Base-by-base conservation (phyloP, 192 early-diverging fungal species). In the Borealophlyctis nickersoniae region DNA sequence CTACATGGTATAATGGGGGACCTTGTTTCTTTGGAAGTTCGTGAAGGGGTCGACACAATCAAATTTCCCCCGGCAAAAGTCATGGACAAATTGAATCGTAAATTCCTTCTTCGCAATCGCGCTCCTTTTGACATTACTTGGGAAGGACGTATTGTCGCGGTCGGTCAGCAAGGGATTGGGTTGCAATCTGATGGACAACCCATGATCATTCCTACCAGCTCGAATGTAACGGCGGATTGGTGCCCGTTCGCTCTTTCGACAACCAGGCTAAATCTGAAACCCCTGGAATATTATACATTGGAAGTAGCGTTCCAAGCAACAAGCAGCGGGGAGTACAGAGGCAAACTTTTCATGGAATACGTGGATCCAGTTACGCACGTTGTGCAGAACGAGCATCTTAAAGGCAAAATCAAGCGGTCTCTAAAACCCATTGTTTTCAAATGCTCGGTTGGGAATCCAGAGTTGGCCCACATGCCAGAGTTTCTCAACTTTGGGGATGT, bases 271-370 rank as follows among this genome's bases (percentile, higher is more conserved):
- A 78, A 34, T 33, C 64, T 84, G 23, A 81, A 81, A 48, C 82
- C 82, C 5, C 80, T 58, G 58, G 82, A 84, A 48, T 71, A 63
- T 26, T 68, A 62, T 24, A 69, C 67, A 1, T n/a, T 84, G 4
- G 79, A 84, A 23, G 49, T 84, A 23, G 59, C 49, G 1, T 82
- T 81, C 59, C 77, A 78, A 62, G 67, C 79, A 2, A 76, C 67
- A 29, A 70, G 66, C 33, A 65, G 66, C 32, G 82, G 82, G 34
- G 69, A 66, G 16, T 81, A 73, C 56, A 51, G 55, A 14, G 61
- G 62, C 1, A 67, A 71, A 55, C 61, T 84, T 2, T 49, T 70
- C 11, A 74, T 79, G 71, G 71, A 74, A 13, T 79, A 82, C 39
- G 31, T 71, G 11, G 77, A 82, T 65, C 72, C 81, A 13, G 62